Base-by-base conservation (phyloP, 768 basidiomycete species). In the Hericium rajendrae region DNA sequence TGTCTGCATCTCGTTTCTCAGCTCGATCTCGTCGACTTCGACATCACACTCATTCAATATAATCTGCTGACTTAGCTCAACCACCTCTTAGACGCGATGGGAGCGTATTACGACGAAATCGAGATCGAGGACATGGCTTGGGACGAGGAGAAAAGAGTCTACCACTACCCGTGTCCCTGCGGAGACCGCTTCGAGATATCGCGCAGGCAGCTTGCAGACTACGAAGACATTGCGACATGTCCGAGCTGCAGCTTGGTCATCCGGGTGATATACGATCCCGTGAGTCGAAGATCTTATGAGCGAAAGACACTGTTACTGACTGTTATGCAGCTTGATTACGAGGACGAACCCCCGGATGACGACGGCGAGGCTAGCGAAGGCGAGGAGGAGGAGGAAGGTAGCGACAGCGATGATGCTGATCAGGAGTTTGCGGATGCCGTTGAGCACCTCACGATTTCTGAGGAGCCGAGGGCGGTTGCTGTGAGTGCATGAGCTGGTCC, bases 161-260 rank as follows among this genome's bases (percentile, higher is more conserved):
- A 85, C 67, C 94, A 98, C 76, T 97, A 94, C 70, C 95, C 94
- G 0, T 99, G 94, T 67, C 94, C 95, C 1, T 98, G 95, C 67
- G 95, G 95, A 9, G 95, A 99, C 73, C 85, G 94, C 43, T 99
- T 98, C 73, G 95, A 98, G 71, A 97, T 98, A 62, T 83, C 88
- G 32, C 82, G 87, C 63, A 74, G 75, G 60, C 93, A 97, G 71
- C 82, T 97, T 8, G 80, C 83, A 48, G 76, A 93, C 62, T 97
- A 83, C 56, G 97, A 97, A 65, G 97, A 98, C 68, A 83, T 94
- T 49, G 95, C 94, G 22, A 94, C 82, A 53, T 98, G 97, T 74
- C 97, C 97, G 0, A 94, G 91, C 69, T 99, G 97, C 65, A 94
- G 91, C 62, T 76, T 98, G 22, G 79, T 97, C 37, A 91, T 98